These are phyloP conservation scores for Pleurotus sapidus DNA, from an alignment of 768 basidiomycete species.

Conservation along the genomic window DNA sequence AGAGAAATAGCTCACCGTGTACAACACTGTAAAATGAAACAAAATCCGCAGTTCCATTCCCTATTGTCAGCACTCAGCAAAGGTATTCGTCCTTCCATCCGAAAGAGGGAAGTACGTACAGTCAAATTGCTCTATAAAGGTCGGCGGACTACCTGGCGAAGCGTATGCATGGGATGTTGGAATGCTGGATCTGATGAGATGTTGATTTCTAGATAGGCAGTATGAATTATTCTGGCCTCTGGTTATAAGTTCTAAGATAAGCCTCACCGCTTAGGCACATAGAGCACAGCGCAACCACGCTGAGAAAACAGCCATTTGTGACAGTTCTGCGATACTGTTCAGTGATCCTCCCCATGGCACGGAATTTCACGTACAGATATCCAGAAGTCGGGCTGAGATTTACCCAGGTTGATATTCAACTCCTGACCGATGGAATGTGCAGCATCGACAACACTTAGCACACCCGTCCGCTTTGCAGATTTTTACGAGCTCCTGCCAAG, in stretches of 20 bases:
- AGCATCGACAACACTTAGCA: slow-evolving; percentile 72
- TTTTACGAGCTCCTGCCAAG: slow-evolving; percentile 73
- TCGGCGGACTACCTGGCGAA: slow-evolving; percentile 32
- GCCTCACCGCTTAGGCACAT: slow-evolving; percentile 59
- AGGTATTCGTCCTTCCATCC: neutral
- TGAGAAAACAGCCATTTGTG: slow-evolving; percentile 85
- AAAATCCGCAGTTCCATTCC: slow-evolving; percentile 56
- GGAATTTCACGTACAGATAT: slow-evolving; percentile 49
- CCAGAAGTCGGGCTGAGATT: slow-evolving; percentile 72
- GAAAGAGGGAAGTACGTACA: slow-evolving; percentile 21
- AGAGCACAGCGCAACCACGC: slow-evolving; percentile 68
- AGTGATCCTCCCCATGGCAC: neutral
- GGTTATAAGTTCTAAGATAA: neutral
- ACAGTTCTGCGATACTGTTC: slow-evolving; percentile 50
- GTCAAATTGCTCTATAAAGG: slow-evolving; percentile 43
- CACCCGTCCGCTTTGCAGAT: slow-evolving; percentile 62
- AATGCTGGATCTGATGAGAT: slow-evolving; percentile 54
- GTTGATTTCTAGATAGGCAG: slow-evolving; percentile 53
- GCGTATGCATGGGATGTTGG: slow-evolving; percentile 53
- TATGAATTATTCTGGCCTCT: neutral
- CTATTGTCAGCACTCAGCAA: slow-evolving; percentile 23
- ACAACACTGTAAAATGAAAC: slow-evolving; percentile 46
- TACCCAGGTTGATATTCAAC: slow-evolving; percentile 54
- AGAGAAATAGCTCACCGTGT: slow-evolving; percentile 35
- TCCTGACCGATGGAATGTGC: slow-evolving; percentile 85